Evolutionary conservation across 768 basidiomycete genomes (phyloP).

Genomic region (Auricularia sp.): DNA sequence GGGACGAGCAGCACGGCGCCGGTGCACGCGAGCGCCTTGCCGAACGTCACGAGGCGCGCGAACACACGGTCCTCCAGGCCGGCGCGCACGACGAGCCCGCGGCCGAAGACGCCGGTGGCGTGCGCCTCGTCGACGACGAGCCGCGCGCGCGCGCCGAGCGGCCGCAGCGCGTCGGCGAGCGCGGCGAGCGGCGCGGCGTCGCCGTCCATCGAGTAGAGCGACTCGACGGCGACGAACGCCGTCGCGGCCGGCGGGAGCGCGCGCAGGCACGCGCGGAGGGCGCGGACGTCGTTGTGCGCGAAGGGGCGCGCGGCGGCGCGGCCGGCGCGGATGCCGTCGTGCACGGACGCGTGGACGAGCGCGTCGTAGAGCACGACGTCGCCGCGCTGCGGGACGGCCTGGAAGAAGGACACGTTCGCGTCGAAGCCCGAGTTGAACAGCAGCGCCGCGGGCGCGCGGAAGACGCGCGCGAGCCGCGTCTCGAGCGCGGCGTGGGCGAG

Average conservation of each 20-base stretch:
- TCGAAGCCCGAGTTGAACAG: conserved; percentile 92
- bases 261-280: conserved; percentile 25
- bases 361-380: conserved; percentile 80
- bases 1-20: conserved; percentile 53
- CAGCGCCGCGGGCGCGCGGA: conserved; percentile 53
- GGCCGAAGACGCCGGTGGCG: conserved; percentile 82
- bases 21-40: conserved; percentile 77
- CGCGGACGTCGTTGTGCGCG: conserved; percentile 57
- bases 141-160: conserved; percentile 47
- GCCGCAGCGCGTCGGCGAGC: conserved; percentile 58
- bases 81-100: conserved; percentile 60
- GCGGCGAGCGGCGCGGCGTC: conserved; percentile 68
- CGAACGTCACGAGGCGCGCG: conserved; percentile 82
- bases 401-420: conserved; percentile 83
- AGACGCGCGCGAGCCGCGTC: conserved; percentile 52
- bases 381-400: conserved; percentile 62
- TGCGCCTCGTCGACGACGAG: conserved; percentile 91
- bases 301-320: conserved; percentile 43
- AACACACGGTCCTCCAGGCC: conserved; percentile 65
- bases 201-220: conserved; percentile 93
- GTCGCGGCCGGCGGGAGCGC: conserved; percentile 23
- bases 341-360: conserved; percentile 82
- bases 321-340: conserved; percentile 71
- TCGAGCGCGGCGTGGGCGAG: conserved; percentile 66
- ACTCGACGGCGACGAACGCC: conserved; percentile 80